phyloP scores from a whole-genome alignment of 192 early-diverging fungal species.

The Spinellus fusiger region DNA sequence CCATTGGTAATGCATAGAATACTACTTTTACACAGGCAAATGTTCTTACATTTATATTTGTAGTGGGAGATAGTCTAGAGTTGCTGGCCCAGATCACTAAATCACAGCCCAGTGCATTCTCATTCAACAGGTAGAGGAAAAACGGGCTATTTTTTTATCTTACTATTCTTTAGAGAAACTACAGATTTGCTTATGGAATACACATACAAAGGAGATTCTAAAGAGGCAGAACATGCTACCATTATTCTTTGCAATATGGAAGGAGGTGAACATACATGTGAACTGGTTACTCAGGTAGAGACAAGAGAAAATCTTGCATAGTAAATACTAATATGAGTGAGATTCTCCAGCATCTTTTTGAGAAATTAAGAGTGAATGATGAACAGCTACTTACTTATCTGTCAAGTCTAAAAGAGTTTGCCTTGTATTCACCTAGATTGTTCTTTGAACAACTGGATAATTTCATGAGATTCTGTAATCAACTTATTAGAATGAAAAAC shows the following conservation, averaged over 20 bases:
- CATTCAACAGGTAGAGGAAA: slow-evolving; percentile 12
- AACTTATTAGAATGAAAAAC: not conserved
- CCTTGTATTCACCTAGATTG: not conserved
- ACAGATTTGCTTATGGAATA: slow-evolving; percentile 37
- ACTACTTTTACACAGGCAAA: not conserved
- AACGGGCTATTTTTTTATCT: not conserved
- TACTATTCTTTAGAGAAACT: slow-evolving; percentile 18
- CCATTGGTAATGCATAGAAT: not conserved
- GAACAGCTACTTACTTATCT: not conserved
- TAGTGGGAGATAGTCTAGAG: slow-evolving; percentile 48
- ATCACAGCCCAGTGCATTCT: slow-evolving; percentile 40
- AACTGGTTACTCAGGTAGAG: slow-evolving; percentile 43
- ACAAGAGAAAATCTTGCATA: slow-evolving; percentile 7
- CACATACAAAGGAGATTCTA: slow-evolving; percentile 48
- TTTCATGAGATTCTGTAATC: not conserved
- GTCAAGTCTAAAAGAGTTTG: not conserved
- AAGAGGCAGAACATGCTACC: slow-evolving; percentile 67
- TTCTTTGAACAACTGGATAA: not conserved
- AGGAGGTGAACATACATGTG: slow-evolving; percentile 39
- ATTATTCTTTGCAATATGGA: slow-evolving; percentile 61
- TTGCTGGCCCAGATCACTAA: slow-evolving; percentile 72
- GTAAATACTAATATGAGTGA: not conserved
- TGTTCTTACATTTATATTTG: not conserved
- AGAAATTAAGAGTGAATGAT: not conserved
- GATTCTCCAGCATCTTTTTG: not conserved